phyloP scores from a whole-genome alignment of 345 rosid genomes.

The Lepidium didymum region DNA sequence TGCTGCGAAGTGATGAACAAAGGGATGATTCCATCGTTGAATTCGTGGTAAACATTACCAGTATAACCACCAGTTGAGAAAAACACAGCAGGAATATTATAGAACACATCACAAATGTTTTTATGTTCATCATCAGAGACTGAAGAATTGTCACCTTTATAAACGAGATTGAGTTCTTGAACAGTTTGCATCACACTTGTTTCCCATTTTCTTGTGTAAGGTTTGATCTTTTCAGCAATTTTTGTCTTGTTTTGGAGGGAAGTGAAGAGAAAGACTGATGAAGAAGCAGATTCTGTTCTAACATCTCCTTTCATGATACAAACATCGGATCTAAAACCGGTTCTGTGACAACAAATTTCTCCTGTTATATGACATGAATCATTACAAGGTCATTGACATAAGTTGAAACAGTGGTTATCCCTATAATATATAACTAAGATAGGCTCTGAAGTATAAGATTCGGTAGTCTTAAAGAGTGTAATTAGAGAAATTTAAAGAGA shows the following conservation, averaged over 20 bases:
- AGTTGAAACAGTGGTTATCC: neutral
- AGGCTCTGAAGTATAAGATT: neutral
- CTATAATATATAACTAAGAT: neutral
- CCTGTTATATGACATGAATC: neutral
- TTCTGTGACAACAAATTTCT: constrained; percentile 59
- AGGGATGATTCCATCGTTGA: constrained; percentile 76
- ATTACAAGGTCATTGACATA: neutral
- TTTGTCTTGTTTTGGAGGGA: neutral
- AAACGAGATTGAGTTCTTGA: constrained; percentile 46
- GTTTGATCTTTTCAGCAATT: constrained; percentile 44
- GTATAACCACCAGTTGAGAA: constrained; percentile 84
- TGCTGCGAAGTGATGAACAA: constrained; percentile 72
- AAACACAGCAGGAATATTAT: constrained; percentile 59
- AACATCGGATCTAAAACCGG: constrained; percentile 50
- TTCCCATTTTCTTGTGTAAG: constrained; percentile 87
- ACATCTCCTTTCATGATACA: constrained; percentile 76
- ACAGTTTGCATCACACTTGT: constrained; percentile 54
- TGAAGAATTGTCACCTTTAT: constrained; percentile 20
- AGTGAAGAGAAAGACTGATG: constrained; percentile 48
- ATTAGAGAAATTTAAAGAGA: neutral
- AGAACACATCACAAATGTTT: constrained; percentile 40
- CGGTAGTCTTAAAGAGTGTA: neutral
- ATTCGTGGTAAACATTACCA: constrained; percentile 73
- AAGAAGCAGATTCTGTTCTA: constrained; percentile 50
- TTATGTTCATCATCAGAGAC: neutral